Base-by-base conservation (phyloP, 192 early-diverging fungal species). In the Rhizophagus sp. region DNA sequence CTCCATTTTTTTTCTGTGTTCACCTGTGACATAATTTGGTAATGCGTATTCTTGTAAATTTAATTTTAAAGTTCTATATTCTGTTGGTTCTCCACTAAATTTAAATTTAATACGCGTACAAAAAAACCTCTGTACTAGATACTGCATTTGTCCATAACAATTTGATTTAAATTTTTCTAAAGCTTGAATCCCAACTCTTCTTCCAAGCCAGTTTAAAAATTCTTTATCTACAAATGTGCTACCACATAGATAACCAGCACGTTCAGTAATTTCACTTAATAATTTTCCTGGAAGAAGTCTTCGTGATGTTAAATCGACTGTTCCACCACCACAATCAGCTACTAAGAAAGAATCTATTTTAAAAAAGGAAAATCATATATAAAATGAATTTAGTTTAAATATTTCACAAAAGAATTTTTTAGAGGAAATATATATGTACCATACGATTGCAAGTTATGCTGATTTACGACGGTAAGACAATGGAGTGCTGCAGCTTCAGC, bases 271-370 rank as follows among this genome's bases (percentile, higher is more conserved):
- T 67, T 78, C 76, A 30, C 44, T 44, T 10, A 78, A 15, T 68
- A 15, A 57, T n/a, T 57, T 57, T 15, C 66, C 76, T 8, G 64
- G 25, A 22, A 50, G 19, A 4, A 78, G 44, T 52, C 24, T 78
- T 22, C 76, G 33, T 33, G 66, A 68, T 65, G 89, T 87, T 68
- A 87, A 75, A 70, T 87, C 86, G 2, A 87, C 84, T 30, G 86
- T 87, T 27, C 86, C 86, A 75, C 84, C 86, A 33, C 84, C 84
- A 47, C 82, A 84, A 80, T 87, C 84, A 13, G 82, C 84, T 33
- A 87, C 85, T 80, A 85, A 82, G 62, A 85, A 87, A 12, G 77
- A 68, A 17, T 62, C 76, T 78, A 52, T 52, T 41, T 52, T 17
- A 19, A 64, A 44, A 17, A 70, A 39, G 24, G 6, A 34, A 76